phyloP scores from a whole-genome alignment of 805 yeast genomes.

The Spathaspora gorwiae region DNA sequence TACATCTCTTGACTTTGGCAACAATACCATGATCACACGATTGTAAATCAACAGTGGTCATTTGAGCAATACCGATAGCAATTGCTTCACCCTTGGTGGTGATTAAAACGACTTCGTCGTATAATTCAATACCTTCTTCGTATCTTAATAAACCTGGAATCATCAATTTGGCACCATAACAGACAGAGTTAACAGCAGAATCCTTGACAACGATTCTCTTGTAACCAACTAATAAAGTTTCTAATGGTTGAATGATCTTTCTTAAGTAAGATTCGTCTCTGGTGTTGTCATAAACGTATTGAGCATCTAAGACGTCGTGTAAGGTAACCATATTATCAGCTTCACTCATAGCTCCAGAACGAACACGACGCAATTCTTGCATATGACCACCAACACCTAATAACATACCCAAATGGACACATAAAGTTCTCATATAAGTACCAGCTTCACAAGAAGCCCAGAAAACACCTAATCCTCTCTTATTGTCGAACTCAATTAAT shows the following conservation, averaged over 20 bases:
- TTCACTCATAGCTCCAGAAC: slow-evolving; percentile 94
- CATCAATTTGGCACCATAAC: slow-evolving; percentile 99
- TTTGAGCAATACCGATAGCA: slow-evolving; percentile 97
- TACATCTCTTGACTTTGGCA: slow-evolving; percentile 97
- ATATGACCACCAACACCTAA: slow-evolving; percentile 99
- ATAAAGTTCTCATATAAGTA: slow-evolving; percentile 97
- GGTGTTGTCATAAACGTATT: slow-evolving; percentile 95
- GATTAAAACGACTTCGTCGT: slow-evolving; percentile 96
- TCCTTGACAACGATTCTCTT: slow-evolving; percentile 92
- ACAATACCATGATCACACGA: slow-evolving; percentile 98
- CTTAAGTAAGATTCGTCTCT: slow-evolving; percentile 95
- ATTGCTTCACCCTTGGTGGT: slow-evolving; percentile 99
- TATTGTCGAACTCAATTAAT: slow-evolving; percentile 92
- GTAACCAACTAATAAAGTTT: slow-evolving; percentile 88
- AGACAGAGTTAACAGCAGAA: slow-evolving; percentile 95
- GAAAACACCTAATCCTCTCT: slow-evolving; percentile 94
- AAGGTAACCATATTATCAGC: slow-evolving; percentile 88
- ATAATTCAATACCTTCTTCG: slow-evolving; percentile 94
- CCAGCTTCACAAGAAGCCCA: slow-evolving; percentile 99
- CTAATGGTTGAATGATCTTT: slow-evolving; percentile 91
- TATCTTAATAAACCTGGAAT: slow-evolving; percentile 97
- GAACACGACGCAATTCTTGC: slow-evolving; percentile 99
- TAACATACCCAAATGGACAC: slow-evolving; percentile 98
- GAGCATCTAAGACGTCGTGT: slow-evolving; percentile 97
- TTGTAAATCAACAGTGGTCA: slow-evolving; percentile 96